Percentiles rank a stretch among this genome's conserved stretches.
Conservation (phyloP, 352 stramenopile genomes). For the Hyaloperonospora brassicae region DNA sequence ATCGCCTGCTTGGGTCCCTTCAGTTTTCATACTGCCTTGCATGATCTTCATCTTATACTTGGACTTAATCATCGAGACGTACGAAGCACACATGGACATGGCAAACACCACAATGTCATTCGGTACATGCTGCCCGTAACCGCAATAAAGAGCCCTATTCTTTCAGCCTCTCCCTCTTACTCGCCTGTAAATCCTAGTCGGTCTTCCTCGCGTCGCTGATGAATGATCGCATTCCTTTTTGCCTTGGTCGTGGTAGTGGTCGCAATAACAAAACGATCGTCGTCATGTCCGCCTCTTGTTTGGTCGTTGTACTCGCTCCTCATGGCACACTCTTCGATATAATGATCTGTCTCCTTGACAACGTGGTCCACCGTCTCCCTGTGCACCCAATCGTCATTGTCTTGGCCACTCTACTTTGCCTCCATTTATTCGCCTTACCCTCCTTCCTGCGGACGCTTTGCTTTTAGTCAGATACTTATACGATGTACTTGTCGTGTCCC, state of each 20-base stretch:
- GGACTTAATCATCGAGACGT: conserved; percentile 76
- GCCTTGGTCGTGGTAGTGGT: conserved; percentile 11
- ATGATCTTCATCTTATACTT: conserved; percentile 92
- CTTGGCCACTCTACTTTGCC: conserved; percentile 96
- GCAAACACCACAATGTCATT: conserved; percentile 85
- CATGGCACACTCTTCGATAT: conserved; percentile 15
- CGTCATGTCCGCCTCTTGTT: conserved; percentile 18
- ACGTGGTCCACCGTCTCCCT: conserved; percentile 86
- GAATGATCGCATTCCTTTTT: conserved; percentile 62
- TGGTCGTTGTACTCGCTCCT: conserved; percentile 11
- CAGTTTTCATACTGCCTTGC: conserved; percentile 84
- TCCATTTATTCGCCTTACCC: conserved; percentile 92
- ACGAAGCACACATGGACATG: conserved; percentile 88
- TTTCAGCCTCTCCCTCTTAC: conserved; percentile 74
- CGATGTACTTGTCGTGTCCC: conserved; percentile 25
- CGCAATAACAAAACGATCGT: conserved; percentile 5
- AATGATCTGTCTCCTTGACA: conserved; percentile 28
- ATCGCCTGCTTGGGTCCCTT: conserved; percentile 84
- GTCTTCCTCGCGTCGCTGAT: conserved; percentile 73
- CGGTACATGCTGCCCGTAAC: conserved; percentile 72
- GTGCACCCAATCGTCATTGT: conserved; percentile 91
- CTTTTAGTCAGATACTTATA: conserved; percentile 8
- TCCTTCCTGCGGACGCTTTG: conserved; percentile 85
- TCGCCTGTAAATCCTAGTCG: conserved; percentile 75
- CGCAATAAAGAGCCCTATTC: conserved; percentile 70